Percentiles rank a stretch among this genome's conserved stretches.
These are phyloP conservation scores for Trametes cinnabarina DNA, from an alignment of 768 basidiomycete genomes.

Conservation along the genomic window DNA sequence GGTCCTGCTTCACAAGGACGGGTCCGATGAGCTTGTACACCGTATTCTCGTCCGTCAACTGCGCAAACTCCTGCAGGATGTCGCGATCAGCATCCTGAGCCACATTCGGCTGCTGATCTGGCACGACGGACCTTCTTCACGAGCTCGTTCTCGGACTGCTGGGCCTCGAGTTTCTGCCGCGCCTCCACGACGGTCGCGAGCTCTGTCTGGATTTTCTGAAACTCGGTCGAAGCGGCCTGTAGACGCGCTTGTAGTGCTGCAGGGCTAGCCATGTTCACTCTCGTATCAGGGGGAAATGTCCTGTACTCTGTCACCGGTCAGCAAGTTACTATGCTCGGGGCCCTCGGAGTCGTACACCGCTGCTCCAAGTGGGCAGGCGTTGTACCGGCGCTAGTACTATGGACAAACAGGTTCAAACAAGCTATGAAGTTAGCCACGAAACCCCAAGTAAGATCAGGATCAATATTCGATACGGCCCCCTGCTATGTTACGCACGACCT, in stretches of 20 bases:
- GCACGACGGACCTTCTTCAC: constrained; percentile 71
- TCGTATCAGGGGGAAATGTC: too few species aligned
- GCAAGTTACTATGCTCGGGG: too few species aligned
- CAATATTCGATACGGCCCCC: too few species aligned
- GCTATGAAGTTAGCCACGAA: too few species aligned
- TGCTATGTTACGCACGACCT: too few species aligned
- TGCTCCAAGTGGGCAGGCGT: too few species aligned
- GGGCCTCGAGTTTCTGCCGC: constrained; percentile 84
- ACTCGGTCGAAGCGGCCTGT: constrained; percentile 70
- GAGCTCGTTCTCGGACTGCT: constrained; percentile 86
- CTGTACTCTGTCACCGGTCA: too few species aligned
- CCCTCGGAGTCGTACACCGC: too few species aligned
- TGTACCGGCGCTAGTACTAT: too few species aligned
- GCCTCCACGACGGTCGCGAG: constrained; percentile 72
- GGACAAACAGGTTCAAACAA: too few species aligned
- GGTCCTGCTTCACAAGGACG: constrained; percentile 87
- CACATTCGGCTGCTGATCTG: not conserved
- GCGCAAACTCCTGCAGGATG: constrained; percentile 69
- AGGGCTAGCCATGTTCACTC: constrained; percentile 40
- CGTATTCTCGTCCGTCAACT: constrained; percentile 68
- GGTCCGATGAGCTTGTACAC: constrained; percentile 93
- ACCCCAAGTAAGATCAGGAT: too few species aligned
- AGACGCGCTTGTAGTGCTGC: constrained; percentile 48
- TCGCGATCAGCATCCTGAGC: not conserved
- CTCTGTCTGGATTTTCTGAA: constrained; percentile 78